Base-by-base conservation (phyloP, 306 rosid species). In the Crotalaria pallida region DNA sequence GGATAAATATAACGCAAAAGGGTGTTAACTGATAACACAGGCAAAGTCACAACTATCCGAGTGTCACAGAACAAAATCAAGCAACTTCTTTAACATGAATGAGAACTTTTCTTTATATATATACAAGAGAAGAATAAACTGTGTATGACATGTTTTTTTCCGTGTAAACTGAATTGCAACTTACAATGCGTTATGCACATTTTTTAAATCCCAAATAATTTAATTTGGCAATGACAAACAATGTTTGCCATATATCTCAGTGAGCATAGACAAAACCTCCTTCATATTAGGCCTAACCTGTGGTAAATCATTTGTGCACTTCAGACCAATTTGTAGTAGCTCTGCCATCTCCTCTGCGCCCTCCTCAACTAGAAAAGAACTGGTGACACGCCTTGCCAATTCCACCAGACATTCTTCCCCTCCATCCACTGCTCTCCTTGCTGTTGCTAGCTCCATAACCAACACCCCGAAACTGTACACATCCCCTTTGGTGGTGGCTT, bases 321-420 rank as follows among this genome's bases (percentile, higher is more conserved):
- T 85, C 49, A 95, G 82, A 7, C 99, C 97, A 58, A 95, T 82
- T 59, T 76, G 43, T 6, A 95, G 84, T 68, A 95, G 29, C 56
- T 87, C 91, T 65, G 62, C 58, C 96, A 91, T 95, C 80, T 91
- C 97, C 52, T 85, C 92, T 5, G 80, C 85, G 64, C 92, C 36
- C 36, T 31, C 97, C 64, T 83, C 96, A 17, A 82, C 76, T 2
- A 88, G 79, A 9, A 87, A 88, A 1, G 84, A 72, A 40, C 86
- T 82, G 86, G 84, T 82, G 38, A 87, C 95, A 55, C 96, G 81
- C 65, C 79, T 83, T 0, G 88, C 95, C 96, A 96, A 89, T 71
- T 95, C 99, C 59, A 91, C 86, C 29, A 95, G 56, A 50, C 99
- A 86, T 82, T 95, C 99, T 64, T 91, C 97, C 19, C 92, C 99